These are phyloP conservation scores for Parmelia sp. DNA, from an alignment of 495 filamentous ascomycete species.

Conservation along the genomic window DNA sequence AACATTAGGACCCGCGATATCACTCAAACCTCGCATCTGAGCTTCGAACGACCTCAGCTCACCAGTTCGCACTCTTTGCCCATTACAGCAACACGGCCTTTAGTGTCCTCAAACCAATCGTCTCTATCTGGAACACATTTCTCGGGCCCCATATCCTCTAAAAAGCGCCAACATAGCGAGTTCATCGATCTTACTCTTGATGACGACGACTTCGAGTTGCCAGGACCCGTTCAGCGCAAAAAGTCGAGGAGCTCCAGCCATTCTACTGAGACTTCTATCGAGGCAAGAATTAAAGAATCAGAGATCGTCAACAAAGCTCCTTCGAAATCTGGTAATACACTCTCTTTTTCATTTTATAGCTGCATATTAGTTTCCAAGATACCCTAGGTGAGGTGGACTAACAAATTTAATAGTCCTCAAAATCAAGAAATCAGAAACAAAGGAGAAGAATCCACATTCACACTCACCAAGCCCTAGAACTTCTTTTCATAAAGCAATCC, in stretches of 20 bases:
- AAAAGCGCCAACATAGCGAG: not conserved
- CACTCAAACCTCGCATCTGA: not conserved
- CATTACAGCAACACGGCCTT: not conserved
- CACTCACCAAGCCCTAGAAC: not conserved
- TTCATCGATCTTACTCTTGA: constrained; percentile 17
- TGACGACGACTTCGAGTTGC: constrained; percentile 1
- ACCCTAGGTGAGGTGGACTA: not conserved
- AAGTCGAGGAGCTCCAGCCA: constrained; percentile 18
- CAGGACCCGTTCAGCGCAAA: not conserved
- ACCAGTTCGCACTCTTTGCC: not conserved
- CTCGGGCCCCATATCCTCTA: not conserved
- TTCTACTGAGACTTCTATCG: constrained; percentile 1
- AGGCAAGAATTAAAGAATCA: not conserved
- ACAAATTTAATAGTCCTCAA: not conserved
- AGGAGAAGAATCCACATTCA: not conserved
- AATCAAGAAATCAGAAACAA: not conserved
- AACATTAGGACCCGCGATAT: not conserved
- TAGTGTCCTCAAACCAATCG: not conserved
- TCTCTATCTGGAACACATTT: not conserved
- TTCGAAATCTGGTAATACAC: constrained; percentile 1
- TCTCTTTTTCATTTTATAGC: not conserved
- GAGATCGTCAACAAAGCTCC: not conserved
- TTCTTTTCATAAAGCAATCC: not conserved
- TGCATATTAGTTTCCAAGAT: not conserved
- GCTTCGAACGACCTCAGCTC: not conserved